Percentiles rank a stretch among this genome's conserved stretches.
These are phyloP conservation scores for Neonectria hederae DNA, from an alignment of 2,329 filamentous ascomycete genomes.

Conservation along the genomic window DNA sequence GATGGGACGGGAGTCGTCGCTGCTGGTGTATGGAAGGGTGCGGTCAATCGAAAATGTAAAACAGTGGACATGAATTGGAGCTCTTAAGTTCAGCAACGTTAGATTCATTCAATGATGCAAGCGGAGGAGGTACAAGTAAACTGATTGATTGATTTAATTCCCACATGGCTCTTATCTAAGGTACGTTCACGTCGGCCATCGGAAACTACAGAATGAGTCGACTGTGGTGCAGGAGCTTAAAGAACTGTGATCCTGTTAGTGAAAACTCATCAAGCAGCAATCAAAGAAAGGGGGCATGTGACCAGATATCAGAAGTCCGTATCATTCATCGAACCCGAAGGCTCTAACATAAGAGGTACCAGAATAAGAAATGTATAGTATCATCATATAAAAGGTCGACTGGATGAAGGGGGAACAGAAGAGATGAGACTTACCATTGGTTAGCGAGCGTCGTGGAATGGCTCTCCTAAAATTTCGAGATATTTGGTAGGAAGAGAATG, in stretches of 20 bases:
- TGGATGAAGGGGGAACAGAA: constrained; percentile 23
- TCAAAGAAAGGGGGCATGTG: constrained; percentile 20
- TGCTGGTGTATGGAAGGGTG: constrained; percentile 33
- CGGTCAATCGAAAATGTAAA: constrained; percentile 44
- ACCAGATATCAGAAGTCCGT: constrained; percentile 78
- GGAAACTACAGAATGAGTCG: background rate
- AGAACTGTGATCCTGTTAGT: constrained; percentile 34
- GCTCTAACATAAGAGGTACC: constrained; percentile 97
- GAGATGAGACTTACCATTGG: constrained; percentile 47
- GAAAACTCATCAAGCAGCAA: constrained; percentile 2
- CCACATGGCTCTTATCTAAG: background rate
- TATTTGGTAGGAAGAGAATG: constrained; percentile 7
- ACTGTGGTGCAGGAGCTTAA: background rate
- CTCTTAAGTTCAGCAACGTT: constrained; percentile 12
- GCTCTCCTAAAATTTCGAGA: background rate
- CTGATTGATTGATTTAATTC: background rate
- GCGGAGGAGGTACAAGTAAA: constrained; percentile 17
- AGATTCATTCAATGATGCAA: constrained; percentile 16
- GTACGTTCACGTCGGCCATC: background rate
- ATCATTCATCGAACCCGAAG: constrained; percentile 78
- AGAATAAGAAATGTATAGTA: constrained; percentile 73
- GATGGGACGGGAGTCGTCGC: constrained; percentile 30
- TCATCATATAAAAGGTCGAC: constrained; percentile 71
- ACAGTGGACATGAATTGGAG: constrained; percentile 38
- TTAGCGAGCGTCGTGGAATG: background rate